Evolutionary conservation across 371 early-diverging fungal genomes (phyloP).

Genomic region (Mucor piriformis): DNA sequence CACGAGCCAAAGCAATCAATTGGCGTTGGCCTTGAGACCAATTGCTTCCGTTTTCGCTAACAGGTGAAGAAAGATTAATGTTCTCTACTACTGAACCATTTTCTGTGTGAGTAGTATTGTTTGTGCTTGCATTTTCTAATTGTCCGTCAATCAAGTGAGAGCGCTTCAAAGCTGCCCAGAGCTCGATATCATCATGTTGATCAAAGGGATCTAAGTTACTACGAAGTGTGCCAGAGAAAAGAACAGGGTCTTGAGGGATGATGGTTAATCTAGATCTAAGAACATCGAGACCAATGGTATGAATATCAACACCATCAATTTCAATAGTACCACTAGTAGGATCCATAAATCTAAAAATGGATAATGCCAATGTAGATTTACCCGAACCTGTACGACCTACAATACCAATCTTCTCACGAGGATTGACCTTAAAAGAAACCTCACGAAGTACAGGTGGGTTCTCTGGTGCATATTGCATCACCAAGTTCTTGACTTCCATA

Average conservation of each 20-base stretch:
- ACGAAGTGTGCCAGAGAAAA: conserved; percentile 80
- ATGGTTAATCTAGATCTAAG: conserved; percentile 66
- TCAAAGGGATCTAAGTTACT: conserved; percentile 80
- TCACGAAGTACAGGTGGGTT: conserved; percentile 68
- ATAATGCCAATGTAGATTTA: conserved; percentile 68
- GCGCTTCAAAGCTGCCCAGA: conserved; percentile 77
- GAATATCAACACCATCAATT: conserved; percentile 76
- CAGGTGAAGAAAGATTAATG: conserved; percentile 62
- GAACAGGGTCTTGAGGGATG: conserved; percentile 76
- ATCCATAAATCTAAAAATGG: conserved; percentile 79
- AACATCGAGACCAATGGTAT: conserved; percentile 63
- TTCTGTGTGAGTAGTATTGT: conserved; percentile 2
- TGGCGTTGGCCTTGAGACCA: conserved; percentile 90
- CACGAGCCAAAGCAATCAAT: conserved; percentile 85
- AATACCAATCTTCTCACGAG: conserved; percentile 65
- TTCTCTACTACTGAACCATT: conserved; percentile 15
- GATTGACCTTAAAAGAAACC: conserved; percentile 59
- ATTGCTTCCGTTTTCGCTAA: conserved; percentile 76
- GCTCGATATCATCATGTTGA: conserved; percentile 64
- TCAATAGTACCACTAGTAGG: conserved; percentile 58
- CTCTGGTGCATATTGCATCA: conserved; percentile 69
- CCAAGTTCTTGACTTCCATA: conserved; percentile 65
- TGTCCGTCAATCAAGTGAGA: conserved; percentile 65
- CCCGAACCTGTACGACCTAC: conserved; percentile 64
- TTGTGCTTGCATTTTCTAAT: background rate